Percentiles rank a stretch among this genome's conserved stretches.
Conservation (phyloP, 164 flowering plant species). For the Nymphaea thermarum region DNA sequence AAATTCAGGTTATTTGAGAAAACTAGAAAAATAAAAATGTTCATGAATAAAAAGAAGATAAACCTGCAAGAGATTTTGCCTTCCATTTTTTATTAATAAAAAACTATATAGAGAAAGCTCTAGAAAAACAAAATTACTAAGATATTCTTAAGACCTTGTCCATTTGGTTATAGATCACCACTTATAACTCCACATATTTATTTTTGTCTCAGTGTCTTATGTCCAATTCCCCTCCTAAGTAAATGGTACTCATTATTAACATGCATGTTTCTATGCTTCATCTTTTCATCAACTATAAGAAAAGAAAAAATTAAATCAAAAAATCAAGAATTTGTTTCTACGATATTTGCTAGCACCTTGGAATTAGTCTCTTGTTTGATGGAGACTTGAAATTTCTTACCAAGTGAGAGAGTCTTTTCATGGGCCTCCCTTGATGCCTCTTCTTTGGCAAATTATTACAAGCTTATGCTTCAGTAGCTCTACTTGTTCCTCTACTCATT, state of each 20-base stretch:
- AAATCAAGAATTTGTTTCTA: not conserved
- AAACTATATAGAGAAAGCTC: too few species aligned
- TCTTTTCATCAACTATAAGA: not conserved
- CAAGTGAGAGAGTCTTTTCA: slow-evolving; percentile 88
- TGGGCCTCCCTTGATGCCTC: slow-evolving; percentile 76
- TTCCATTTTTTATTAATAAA: too few species aligned
- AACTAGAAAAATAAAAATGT: too few species aligned
- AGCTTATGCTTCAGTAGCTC: slow-evolving; percentile 68
- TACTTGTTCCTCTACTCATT: slow-evolving; percentile 69
- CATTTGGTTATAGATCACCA: too few species aligned
- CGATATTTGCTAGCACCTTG: slow-evolving; percentile 54
- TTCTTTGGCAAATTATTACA: slow-evolving; percentile 54
- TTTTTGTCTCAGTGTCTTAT: too few species aligned
- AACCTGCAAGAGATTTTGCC: too few species aligned
- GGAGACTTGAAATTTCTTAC: slow-evolving; percentile 83
- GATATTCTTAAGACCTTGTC: not conserved
- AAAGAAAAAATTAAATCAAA: too few species aligned
- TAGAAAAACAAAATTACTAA: not conserved
- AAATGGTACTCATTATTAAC: too few species aligned
- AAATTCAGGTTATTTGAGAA: too few species aligned
- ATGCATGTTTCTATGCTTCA: not conserved
- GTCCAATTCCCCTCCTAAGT: too few species aligned
- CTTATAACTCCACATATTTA: too few species aligned
- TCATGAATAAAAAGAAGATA: too few species aligned
- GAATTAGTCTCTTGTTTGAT: slow-evolving; percentile 65